Evolutionary conservation across 2,329 filamentous ascomycete species (phyloP), one percentile per base, ranked within the genome.

Genomic region (Microcyclosporella mali): DNA sequence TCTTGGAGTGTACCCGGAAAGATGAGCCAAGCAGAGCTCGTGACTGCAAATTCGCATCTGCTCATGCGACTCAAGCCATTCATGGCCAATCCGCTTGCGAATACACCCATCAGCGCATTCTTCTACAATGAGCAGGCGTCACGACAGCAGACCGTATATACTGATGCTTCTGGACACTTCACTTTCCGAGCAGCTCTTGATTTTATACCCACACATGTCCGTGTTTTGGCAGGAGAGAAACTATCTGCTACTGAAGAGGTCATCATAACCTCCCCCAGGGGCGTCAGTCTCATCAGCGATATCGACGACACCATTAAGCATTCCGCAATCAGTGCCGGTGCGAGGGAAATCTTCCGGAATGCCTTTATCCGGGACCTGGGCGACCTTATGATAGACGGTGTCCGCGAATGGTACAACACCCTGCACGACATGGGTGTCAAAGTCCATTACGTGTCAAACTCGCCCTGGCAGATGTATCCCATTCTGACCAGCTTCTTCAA

Each of bases 371-470:
- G 89, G 8, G 88, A 95, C 33, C 71, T 97, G 1, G 73, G 69
- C 2, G 88, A 90, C 47, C 72, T 97, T 34, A 88, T 81, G 0
- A 81, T 98, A 16, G 83, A 88, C 12, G 92, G 92, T 2, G 89
- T 97, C 15, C 78, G 74, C 45, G 87, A 94, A 49, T 97, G 92
- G 90, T 98, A 97, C 61, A 79, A 73, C 28, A 73, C 73, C 15
- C 74, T 98, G 67, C 76, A 84, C 30, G 73, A 81, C 15, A 79
- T 90, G 69, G 88, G 89, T 14, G 90, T 97, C 17, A 79, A 82
- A 56, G 77, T 98, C 40, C 94, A 98, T 62, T 98, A 98, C 64
- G 94, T 95, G 52, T 98, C 92, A n/a, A 98, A 98, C 66, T 94
- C 90, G 38, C 92, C 92, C 0, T 98, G 94, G 94, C 94, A 98